These are phyloP conservation scores for Rhodofomes roseus DNA, from an alignment of 1,284 basidiomycete species.

Conservation along the genomic window DNA sequence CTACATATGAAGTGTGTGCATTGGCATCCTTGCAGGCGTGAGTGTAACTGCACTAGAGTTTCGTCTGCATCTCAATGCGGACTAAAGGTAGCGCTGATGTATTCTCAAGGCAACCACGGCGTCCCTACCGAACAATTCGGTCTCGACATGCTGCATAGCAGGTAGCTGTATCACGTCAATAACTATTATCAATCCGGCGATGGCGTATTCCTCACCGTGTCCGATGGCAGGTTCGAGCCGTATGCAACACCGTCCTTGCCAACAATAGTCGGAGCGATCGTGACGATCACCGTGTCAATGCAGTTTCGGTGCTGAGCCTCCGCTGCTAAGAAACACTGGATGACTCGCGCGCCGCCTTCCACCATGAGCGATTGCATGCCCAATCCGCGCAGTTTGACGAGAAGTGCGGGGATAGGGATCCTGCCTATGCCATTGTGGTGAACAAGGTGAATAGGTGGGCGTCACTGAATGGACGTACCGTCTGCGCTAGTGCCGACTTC, in stretches of 20 bases:
- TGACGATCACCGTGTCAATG: slow-evolving; percentile 77
- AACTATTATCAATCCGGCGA: neutral
- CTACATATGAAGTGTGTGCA: too few species aligned
- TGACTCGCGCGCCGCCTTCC: slow-evolving; percentile 88
- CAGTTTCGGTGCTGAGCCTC: slow-evolving; percentile 24
- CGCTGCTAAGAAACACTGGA: slow-evolving; percentile 68
- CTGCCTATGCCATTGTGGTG: slow-evolving; percentile 29
- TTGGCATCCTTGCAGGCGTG: too few species aligned
- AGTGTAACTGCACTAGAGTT: too few species aligned
- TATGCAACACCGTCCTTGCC: slow-evolving; percentile 73
- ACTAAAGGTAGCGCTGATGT: neutral
- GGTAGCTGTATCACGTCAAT: slow-evolving; percentile 16
- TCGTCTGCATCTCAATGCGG: too few species aligned
- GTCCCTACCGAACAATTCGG: slow-evolving; percentile 28
- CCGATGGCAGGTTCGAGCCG: slow-evolving; percentile 19
- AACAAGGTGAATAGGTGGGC: neutral
- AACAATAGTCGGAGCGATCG: slow-evolving; percentile 79
- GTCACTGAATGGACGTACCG: neutral
- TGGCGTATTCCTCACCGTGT: slow-evolving; percentile 16
- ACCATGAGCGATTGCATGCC: slow-evolving; percentile 85
- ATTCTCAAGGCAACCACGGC: slow-evolving; percentile 20
- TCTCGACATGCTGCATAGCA: slow-evolving; percentile 25
- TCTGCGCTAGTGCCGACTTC: slow-evolving; percentile 30
- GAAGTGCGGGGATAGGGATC: slow-evolving; percentile 48
- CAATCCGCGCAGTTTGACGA: slow-evolving; percentile 46